Evolutionary conservation across 345 rosid species (phyloP), one percentile per base, ranked within the genome.

Genomic region (Populus deltoides): DNA sequence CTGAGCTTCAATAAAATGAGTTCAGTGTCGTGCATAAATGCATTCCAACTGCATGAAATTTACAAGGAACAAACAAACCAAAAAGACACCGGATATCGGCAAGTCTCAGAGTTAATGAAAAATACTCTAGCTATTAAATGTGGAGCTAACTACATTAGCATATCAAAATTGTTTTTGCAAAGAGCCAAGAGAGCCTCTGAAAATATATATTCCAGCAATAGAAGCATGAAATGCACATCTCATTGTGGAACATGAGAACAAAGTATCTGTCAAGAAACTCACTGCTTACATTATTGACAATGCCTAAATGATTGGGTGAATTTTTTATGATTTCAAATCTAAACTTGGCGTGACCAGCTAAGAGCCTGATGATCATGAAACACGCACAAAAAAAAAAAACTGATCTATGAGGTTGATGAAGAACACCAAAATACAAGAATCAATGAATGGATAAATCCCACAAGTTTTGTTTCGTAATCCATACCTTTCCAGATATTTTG

Each of bases 401-500:
- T 22, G 5, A 57, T 38, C 67, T 20, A 17, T 51, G 68, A 36
- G n/a, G 25, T 18, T 70, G 39, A 33, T 49, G 25, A 13, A 36
- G 39, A 16, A 6, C 73, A 63, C 36, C 39, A 31, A 12, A 29
- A 53, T 57, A 29, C 27, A 63, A 69, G 66, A 66, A 78, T 68
- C 51, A 29, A 38, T 43, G 65, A 49, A 66, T 27, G 45, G 51
- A 35, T 69, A 68, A 51, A 65, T 57, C n/a, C 20, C 62, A 66
- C 18, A 31, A 43, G 18, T 79, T 79, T 8, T 25, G 51, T 17
- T 59, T 51, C 72, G 31, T 24, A 41, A 55, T 43, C 53, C 86
- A n/a, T 71, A 92, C 97, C 90, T 86, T 87, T 68, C 99, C 99
- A 0, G 92, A 84, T 68, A 88, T 78, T 83, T 86, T 93, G 87